phyloP scores from a whole-genome alignment of 768 basidiomycete species.

The Ramaria sp. region DNA sequence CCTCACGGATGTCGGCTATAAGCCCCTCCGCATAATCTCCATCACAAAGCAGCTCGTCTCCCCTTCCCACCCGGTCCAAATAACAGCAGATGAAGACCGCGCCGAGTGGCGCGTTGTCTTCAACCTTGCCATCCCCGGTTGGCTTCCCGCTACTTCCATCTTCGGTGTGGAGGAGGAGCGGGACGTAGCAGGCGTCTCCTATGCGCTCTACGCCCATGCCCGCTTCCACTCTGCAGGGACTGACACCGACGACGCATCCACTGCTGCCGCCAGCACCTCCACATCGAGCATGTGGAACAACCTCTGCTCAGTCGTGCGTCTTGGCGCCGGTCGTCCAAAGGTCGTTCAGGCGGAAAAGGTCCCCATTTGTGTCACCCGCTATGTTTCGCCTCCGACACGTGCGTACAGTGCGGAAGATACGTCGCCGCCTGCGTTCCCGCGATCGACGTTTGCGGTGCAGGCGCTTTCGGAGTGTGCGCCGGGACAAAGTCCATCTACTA shows the following conservation, averaged over 20 bases:
- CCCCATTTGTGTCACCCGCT: conserved; percentile 39
- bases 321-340: conserved; percentile 22
- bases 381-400: conserved; percentile 7
- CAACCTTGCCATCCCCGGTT: conserved; percentile 78
- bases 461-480: not conserved
- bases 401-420: not conserved
- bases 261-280: conserved; percentile 33
- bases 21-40: conserved; percentile 54
- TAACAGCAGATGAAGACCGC: conserved; percentile 60
- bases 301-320: conserved; percentile 47
- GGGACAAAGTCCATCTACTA: not conserved
- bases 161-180: conserved; percentile 32
- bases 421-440: conserved; percentile 23
- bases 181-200: conserved; percentile 43
- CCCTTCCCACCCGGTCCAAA: conserved; percentile 37
- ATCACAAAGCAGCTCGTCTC: conserved; percentile 52
- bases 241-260: conserved; percentile 31
- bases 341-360: conserved; percentile 28
- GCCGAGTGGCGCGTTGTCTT: conserved; percentile 65
- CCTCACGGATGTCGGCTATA: conserved; percentile 54
- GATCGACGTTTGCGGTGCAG: not conserved
- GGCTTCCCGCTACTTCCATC: conserved; percentile 51
- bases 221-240: conserved; percentile 27
- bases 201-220: conserved; percentile 57
- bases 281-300: conserved; percentile 14